These are phyloP conservation scores for Baudoinia panamericana DNA, from an alignment of 495 filamentous ascomycete genomes.

Conservation along the genomic window DNA sequence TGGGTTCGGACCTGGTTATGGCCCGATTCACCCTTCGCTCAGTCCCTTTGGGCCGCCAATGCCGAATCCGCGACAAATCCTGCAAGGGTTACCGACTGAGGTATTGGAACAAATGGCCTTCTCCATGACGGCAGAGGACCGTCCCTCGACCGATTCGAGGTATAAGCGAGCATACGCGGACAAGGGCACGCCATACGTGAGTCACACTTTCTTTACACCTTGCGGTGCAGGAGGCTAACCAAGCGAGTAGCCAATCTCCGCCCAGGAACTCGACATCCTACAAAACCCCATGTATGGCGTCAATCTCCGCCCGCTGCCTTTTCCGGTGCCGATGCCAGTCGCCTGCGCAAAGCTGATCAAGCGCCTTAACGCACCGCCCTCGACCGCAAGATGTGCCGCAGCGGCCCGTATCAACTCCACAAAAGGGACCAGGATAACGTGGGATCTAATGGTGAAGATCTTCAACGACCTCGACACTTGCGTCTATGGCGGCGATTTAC, in stretches of 20 bases:
- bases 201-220: neutral
- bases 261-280: neutral
- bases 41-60: too few species aligned
- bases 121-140: neutral
- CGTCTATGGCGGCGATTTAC: neutral
- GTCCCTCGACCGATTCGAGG: neutral
- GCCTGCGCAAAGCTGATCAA: neutral
- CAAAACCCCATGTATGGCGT: neutral
- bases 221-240: neutral
- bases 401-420: neutral
- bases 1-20: too few species aligned
- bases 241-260: neutral
- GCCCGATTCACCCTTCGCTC: too few species aligned
- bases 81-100: too few species aligned
- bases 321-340: neutral
- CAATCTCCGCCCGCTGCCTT: neutral
- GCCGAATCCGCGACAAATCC: too few species aligned
- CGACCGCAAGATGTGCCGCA: too few species aligned
- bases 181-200: neutral
- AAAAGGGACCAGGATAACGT: neutral
- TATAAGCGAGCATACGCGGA: neutral
- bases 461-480: constrained; percentile 6
- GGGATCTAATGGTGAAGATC: neutral
- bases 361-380: neutral
- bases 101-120: neutral